Evolutionary conservation across 2,329 filamentous ascomycete genomes (phyloP).

Genomic region (Aspergillus aculeatus): DNA sequence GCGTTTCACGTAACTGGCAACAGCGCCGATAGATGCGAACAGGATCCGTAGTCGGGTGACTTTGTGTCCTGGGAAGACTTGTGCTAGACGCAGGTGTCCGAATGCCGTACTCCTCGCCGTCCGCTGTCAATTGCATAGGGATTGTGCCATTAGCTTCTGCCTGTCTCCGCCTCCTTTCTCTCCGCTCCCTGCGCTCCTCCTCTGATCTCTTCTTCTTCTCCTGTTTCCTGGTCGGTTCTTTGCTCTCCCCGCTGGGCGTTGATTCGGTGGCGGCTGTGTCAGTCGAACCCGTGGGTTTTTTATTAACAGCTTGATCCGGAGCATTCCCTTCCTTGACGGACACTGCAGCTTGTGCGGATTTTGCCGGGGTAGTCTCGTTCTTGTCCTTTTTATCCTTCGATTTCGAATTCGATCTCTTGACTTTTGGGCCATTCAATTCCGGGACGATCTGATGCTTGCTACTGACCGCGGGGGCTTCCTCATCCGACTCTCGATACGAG

Average conservation of each 20-base stretch:
- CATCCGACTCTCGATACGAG: constrained; percentile 69
- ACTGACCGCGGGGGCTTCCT: constrained; percentile 42
- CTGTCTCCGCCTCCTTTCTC: constrained; percentile 80
- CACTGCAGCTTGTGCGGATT: constrained; percentile 58
- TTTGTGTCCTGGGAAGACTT: constrained; percentile 54
- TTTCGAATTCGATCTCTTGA: constrained; percentile 50
- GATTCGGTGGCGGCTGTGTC: constrained; percentile 26
- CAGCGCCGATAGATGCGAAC: constrained; percentile 90
- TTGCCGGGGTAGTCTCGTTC: constrained; percentile 72
- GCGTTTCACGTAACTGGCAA: constrained; percentile 89
- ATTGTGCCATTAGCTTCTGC: constrained; percentile 86
- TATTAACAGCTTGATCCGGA: constrained; percentile 19
- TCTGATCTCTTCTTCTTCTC: constrained; percentile 96
- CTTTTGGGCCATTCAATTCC: constrained; percentile 29
- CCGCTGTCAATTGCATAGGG: constrained; percentile 76
- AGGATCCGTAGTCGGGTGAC: constrained; percentile 81
- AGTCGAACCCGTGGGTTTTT: constrained; percentile 12
- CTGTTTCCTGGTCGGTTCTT: constrained; percentile 68
- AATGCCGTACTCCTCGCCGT: constrained; percentile 62
- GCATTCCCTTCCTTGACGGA: constrained; percentile 57
- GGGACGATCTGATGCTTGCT: constrained; percentile 26
- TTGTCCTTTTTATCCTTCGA: constrained; percentile 67
- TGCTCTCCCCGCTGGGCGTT: constrained; percentile 29
- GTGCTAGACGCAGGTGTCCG: constrained; percentile 31
- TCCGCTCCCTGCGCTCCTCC: constrained; percentile 86